Evolutionary conservation across 1,139 yeast species (phyloP).

Genomic region (Yamadazyma pseudoaaseri): DNA sequence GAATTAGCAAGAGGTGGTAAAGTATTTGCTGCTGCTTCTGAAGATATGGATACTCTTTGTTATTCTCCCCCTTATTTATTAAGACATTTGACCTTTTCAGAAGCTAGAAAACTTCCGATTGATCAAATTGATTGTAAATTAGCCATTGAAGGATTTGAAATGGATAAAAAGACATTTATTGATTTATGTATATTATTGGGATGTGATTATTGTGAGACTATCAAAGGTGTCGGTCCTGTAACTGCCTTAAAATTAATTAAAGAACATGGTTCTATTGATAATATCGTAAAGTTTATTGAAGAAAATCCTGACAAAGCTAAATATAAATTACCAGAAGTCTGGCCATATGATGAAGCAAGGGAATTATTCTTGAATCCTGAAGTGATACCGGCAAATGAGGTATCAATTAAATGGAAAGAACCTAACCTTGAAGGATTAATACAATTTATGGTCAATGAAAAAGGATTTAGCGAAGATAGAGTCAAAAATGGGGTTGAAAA

Average conservation of each 20-base stretch:
- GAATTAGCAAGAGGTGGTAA: constrained; percentile 83
- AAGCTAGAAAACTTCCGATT: constrained; percentile 89
- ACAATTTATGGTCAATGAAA: constrained; percentile 67
- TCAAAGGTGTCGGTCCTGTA: constrained; percentile 92
- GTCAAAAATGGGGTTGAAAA: constrained; percentile 85
- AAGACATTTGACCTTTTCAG: constrained; percentile 90
- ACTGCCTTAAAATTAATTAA: constrained; percentile 86
- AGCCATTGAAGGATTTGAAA: constrained; percentile 73
- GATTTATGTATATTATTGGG: constrained; percentile 93
- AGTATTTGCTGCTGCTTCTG: constrained; percentile 97
- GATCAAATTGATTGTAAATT: constrained; percentile 73
- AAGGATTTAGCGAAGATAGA: constrained; percentile 91
- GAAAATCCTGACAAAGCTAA: constrained; percentile 63
- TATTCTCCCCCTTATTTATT: constrained; percentile 81
- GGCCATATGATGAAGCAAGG: constrained; percentile 92
- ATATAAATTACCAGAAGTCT: constrained; percentile 84
- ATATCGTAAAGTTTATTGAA: constrained; percentile 63
- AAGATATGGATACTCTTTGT: constrained; percentile 98
- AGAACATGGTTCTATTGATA: constrained; percentile 80
- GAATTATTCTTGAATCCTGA: constrained; percentile 82
- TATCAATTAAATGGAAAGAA: constrained; percentile 72
- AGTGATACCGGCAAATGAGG: constrained; percentile 56
- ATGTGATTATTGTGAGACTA: constrained; percentile 95
- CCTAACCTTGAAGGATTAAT: constrained; percentile 78
- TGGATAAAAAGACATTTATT: constrained; percentile 72